Base-by-base conservation (phyloP, 371 early-diverging fungal genomes). In the Umbelopsis sp. region DNA sequence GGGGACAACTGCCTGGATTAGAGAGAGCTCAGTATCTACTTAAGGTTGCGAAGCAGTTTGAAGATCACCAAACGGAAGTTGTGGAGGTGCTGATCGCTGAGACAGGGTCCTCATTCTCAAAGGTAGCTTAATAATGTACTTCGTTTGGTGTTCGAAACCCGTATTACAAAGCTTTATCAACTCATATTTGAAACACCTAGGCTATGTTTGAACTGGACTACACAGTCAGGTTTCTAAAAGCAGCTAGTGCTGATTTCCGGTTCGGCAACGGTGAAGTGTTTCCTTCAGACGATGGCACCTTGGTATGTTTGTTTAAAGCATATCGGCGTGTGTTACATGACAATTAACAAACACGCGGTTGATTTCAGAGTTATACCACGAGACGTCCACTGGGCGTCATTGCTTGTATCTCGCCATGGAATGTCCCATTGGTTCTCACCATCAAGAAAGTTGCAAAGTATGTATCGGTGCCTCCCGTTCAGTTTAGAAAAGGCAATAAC, bases 341-440 rank as follows among this genome's bases (percentile, higher is more conserved):
- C 11, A 18, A 8, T 35, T 35, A 35, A 35, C 29, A 8, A n/a
- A 18, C 29, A 35, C 25, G 4, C 4, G 11, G 12, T 24, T 51
- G 1, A 9, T 25, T 11, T 14, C 29, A 57, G 57, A 57, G 57
- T 18, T 57, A 57, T 48, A 85, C 91, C 22, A 82, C 93, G 65
- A 87, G 89, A 67, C 93, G 94, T 73, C 94, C 97, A 0, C 82
- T 96, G 12, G 97, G 97, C 53, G 93, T 94, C n/a, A 90, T 87
- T 14, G 93, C 91, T 24, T 78, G 94, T 44, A 90, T 97, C 50
- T 94, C 96, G 4, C 97, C 97, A 22, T 97, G 94, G 93, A 97
- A 85, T 5, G 29, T 57, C 84, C 84, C 69, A 74, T 76, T 29
- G 14, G 41, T 62, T 35, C 29, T 57, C 2, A 57, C 35, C 29